Base-by-base conservation (phyloP, 2,329 filamentous ascomycete genomes). In the Penicillium brasilianum region DNA sequence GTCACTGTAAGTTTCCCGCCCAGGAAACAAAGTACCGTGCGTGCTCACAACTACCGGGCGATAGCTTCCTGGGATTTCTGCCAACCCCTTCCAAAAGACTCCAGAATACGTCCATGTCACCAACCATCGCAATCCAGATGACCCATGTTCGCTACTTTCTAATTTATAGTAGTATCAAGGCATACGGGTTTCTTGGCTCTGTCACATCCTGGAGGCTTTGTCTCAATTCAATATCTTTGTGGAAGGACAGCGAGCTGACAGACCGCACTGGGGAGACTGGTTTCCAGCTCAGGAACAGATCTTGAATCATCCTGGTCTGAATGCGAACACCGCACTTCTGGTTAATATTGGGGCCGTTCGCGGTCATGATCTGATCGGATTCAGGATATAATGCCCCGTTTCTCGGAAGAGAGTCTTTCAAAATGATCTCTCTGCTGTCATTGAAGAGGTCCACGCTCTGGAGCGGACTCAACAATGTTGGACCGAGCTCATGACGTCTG, bases 341-440 rank as follows among this genome's bases (percentile, higher is more conserved):
- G 78, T 82, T 1, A 80, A 82, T 65, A 71, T 82, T 7, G 80
- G 78, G 8, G 80, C 78, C n/a, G 72, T 74, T 9, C 62, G 73
- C 0, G 80, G 80, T 3, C 77, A 80, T 62, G 74, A 80, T 61
- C 56, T 80, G 10, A 62, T 71, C 3, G 69, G 72, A 28, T 77
- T 82, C 61, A 70, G 59, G 10, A 56, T 66, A 0, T 70, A 75
- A 44, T 76, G 77, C 51, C 76, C 78, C 0, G 57, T 75, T 1
- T 69, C 70, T 0, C 73, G 76, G 0, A 82, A 82, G 4, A 72
- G 73, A 10, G 69, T 84, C 1, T 66, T 85, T 1, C 68, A 84
- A 0, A 80, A 85, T 61, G 83, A 85, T 63, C 71, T 81, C 2
- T 71, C 77, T 0, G 60, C 69, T 3, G 78, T 83, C 25, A 64